These are phyloP conservation scores for Wickerhamomyces kurtzmanii DNA, from an alignment of 805 yeast species.

Conservation along the genomic window DNA sequence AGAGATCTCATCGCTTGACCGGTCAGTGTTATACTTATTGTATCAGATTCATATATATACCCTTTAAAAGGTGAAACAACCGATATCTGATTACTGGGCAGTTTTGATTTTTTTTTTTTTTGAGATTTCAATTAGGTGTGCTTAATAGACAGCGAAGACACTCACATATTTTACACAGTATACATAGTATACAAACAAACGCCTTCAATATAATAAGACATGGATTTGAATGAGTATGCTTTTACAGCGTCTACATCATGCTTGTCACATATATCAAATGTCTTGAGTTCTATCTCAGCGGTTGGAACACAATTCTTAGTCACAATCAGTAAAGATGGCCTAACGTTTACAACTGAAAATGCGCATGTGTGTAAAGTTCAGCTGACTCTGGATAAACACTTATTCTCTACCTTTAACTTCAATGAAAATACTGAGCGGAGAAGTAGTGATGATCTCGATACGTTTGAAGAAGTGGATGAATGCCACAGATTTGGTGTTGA, in stretches of 20 bases:
- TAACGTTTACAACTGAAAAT: slow-evolving; percentile 38
- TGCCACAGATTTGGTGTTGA: slow-evolving; percentile 29
- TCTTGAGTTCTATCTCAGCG: slow-evolving; percentile 30
- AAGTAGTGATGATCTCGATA: slow-evolving; percentile 5
- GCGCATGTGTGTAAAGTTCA: slow-evolving; percentile 27
- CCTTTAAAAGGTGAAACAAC: no score
- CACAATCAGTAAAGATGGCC: slow-evolving; percentile 38
- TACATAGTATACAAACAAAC: no score
- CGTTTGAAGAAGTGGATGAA: slow-evolving; percentile 9
- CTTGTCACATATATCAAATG: slow-evolving; percentile 33
- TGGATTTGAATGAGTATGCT: slow-evolving; percentile 4
- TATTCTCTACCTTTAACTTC: slow-evolving; percentile 24
- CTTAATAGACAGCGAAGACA: no score
- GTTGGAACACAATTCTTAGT: slow-evolving; percentile 29
- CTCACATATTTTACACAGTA: no score
- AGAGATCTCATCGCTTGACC: no score
- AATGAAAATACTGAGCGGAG: slow-evolving; percentile 2
- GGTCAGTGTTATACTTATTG: no score
- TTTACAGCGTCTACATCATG: slow-evolving; percentile 38
- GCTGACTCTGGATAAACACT: slow-evolving; percentile 24
- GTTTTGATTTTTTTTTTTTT: no score
- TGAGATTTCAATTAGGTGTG: no score
- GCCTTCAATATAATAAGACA: no score
- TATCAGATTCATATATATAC: no score
- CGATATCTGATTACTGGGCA: no score